Evolutionary conservation across 495 filamentous ascomycete species (phyloP).

Genomic region (Chaetomium tenue): DNA sequence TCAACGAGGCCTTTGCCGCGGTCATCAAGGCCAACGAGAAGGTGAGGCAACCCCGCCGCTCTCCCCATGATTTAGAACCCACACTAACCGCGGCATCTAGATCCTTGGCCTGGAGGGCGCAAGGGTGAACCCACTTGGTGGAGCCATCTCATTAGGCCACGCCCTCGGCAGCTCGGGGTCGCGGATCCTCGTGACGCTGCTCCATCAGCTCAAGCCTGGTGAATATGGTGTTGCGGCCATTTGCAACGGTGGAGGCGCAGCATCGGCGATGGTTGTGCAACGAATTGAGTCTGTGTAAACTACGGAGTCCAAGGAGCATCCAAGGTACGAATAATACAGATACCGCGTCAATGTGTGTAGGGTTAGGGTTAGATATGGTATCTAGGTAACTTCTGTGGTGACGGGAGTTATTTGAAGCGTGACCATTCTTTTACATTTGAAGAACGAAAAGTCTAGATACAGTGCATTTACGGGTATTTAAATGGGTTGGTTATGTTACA

Average conservation of each 20-base stretch:
- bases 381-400: too few species aligned
- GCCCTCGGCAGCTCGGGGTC: conserved; percentile 92
- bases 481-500: too few species aligned
- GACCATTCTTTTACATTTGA: too few species aligned
- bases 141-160: conserved; percentile 92
- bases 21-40: conserved; percentile 95
- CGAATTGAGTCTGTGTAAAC: conserved; percentile 65
- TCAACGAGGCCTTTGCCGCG: conserved; percentile 96
- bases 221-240: conserved; percentile 95
- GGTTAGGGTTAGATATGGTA: conserved; percentile 25
- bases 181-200: conserved; percentile 81
- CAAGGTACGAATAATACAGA: too few species aligned
- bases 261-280: conserved; percentile 90
- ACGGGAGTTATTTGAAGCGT: too few species aligned
- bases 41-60: conserved; percentile 45
- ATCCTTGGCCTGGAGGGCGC: conserved; percentile 75
- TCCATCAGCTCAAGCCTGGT: conserved; percentile 85
- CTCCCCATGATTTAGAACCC: not conserved
- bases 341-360: not conserved
- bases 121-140: conserved; percentile 83
- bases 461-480: too few species aligned
- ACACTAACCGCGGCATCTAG: conserved; percentile 37
- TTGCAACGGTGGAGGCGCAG: conserved; percentile 93
- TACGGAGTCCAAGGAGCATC: not conserved
- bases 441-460: too few species aligned